These are phyloP conservation scores for Starmerella potacharoeniae DNA, from an alignment of 805 yeast species.

Conservation along the genomic window DNA sequence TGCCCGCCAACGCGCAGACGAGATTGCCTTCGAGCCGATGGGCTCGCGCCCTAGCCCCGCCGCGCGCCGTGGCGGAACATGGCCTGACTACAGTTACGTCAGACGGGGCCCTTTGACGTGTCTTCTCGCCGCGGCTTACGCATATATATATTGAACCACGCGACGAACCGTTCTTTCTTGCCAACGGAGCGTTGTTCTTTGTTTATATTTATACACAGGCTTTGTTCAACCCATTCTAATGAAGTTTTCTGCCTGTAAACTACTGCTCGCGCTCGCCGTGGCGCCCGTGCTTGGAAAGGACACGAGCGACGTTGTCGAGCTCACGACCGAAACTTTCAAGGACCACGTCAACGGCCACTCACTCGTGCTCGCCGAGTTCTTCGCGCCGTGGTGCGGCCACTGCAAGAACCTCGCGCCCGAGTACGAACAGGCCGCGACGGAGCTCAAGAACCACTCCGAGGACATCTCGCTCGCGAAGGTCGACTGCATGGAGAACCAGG, in stretches of 20 bases:
- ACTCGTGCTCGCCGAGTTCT: constrained; percentile 74
- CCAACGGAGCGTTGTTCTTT: not conserved
- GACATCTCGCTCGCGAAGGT: constrained; percentile 53
- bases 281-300: constrained; percentile 46
- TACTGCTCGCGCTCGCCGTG: constrained; percentile 32
- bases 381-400: constrained; percentile 98
- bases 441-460: constrained; percentile 12
- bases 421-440: constrained; percentile 26
- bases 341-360: constrained; percentile 59
- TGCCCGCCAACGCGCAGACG: not conserved
- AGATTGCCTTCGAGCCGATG: not conserved
- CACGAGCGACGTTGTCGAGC: constrained; percentile 72
- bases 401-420: constrained; percentile 40
- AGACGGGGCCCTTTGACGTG: constrained; percentile 12
- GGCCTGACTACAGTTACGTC: not conserved
- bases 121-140: constrained; percentile 7
- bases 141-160: not conserved
- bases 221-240: constrained; percentile 20
- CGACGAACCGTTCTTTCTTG: not conserved
- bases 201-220: not conserved
- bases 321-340: constrained; percentile 55
- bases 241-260: constrained; percentile 32
- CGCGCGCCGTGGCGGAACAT: not conserved
- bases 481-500: constrained; percentile 74
- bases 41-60: not conserved